Base-by-base conservation (phyloP, 257 asterid genomes). In the Solanum chmielewskii region DNA sequence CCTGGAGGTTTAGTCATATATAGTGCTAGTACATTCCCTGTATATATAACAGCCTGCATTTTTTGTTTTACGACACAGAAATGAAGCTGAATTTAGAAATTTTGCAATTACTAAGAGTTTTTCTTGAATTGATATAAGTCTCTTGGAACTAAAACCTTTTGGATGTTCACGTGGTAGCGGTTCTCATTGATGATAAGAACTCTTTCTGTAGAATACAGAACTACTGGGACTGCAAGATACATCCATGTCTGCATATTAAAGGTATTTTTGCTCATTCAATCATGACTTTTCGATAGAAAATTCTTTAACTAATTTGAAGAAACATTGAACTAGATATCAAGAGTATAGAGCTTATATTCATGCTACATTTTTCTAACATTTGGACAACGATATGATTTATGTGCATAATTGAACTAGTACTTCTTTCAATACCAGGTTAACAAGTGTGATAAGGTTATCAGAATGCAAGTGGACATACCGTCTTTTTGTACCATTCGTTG, bases 1-100 rank as follows among this genome's bases (percentile, higher is more conserved):
- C 93, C 97, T 6, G 89, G 84, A 75, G 99, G 99, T 83, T 89
- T 97, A 76, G 94, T 94, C 99, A 95, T 90, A 94, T 97, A 93
- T 21, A 97, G 78, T 47, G 99, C 98, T 52, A 97, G 90, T 11
- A 97, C 98, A 88, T 95, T 94, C 73, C 99, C 98, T 60, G 98
- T 91, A 83, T 97, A 97, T 84, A 92, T 91, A 21, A 94, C 96
- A 82, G 98, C 98, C 99, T 97, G 94, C 87, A 86, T 42, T 73
- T 84, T 83, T 80, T 25, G 44, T 49, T 49, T 18, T 81, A 39
- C 31, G 52, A 15, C 23, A 86, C 52, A 31, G 3, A 41, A 77
- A 21, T 29, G 39, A 31, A 85, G 74, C 37, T 16, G 47, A 31
- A 45, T 75, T 18, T 39, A 85, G 8, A 29, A 25, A 37, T 37